Evolutionary conservation across 2,329 filamentous ascomycete species (phyloP).

Genomic region (Aureobasidium sp.): DNA sequence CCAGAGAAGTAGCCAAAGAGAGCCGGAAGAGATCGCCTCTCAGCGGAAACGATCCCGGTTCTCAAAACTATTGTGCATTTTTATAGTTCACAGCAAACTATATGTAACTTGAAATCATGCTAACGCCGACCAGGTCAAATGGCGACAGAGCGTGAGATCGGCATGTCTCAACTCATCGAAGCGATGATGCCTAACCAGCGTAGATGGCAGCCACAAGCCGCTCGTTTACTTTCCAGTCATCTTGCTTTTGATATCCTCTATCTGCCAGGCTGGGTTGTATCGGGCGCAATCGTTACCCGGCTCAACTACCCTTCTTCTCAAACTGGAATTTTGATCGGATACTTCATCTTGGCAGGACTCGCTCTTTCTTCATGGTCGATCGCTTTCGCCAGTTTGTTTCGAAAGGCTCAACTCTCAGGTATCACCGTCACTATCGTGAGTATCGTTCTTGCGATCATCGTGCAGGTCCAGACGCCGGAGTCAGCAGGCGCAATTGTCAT

Average conservation of each 20-base stretch:
- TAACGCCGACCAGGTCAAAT: slow-evolving; percentile 54
- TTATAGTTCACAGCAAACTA: too few species aligned
- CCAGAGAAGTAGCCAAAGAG: background rate
- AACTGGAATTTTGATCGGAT: slow-evolving; percentile 41
- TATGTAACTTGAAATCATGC: too few species aligned
- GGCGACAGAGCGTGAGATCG: slow-evolving; percentile 74
- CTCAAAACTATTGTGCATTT: too few species aligned
- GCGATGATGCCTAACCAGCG: slow-evolving; percentile 76
- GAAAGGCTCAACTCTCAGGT: slow-evolving; percentile 77
- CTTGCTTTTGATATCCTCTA: slow-evolving; percentile 74
- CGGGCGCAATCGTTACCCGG: slow-evolving; percentile 57
- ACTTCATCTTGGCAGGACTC: slow-evolving; percentile 67
- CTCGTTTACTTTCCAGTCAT: slow-evolving; percentile 70
- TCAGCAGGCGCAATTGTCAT: slow-evolving; percentile 56
- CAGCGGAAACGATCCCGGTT: background rate
- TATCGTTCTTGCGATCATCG: slow-evolving; percentile 69
- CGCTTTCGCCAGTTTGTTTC: slow-evolving; percentile 74
- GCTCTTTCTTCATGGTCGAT: slow-evolving; percentile 73
- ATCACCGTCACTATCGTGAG: slow-evolving; percentile 66
- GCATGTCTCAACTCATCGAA: slow-evolving; percentile 82
- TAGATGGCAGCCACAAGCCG: slow-evolving; percentile 67
- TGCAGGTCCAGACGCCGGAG: slow-evolving; percentile 61
- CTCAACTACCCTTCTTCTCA: slow-evolving; percentile 43
- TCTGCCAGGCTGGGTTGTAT: slow-evolving; percentile 71
- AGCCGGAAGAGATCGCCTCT: background rate